phyloP scores from a whole-genome alignment of 306 rosid genomes.

The Casuarina equisetifolia region DNA sequence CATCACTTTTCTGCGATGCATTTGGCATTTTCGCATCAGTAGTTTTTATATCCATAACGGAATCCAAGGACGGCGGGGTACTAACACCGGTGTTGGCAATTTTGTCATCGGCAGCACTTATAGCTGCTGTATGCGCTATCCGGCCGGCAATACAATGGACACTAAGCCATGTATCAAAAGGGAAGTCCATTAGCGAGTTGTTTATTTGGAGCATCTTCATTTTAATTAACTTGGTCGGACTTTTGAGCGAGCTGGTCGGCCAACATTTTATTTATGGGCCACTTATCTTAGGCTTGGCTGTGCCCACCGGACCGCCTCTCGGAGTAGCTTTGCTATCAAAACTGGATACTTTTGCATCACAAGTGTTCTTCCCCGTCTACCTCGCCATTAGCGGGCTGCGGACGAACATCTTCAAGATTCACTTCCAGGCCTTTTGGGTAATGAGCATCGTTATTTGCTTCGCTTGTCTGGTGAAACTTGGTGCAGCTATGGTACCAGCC shows the following conservation, averaged over 20 bases:
- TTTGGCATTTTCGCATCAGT: slow-evolving; percentile 22
- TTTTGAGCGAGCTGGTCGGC: slow-evolving; percentile 46
- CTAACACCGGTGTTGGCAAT: not conserved
- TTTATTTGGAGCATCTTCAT: slow-evolving; percentile 23
- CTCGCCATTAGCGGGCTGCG: slow-evolving; percentile 57
- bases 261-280: slow-evolving; percentile 63
- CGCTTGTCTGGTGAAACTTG: slow-evolving; percentile 39
- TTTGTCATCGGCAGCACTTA: slow-evolving; percentile 18
- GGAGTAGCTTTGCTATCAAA: slow-evolving; percentile 48
- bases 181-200: slow-evolving; percentile 28
- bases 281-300: slow-evolving; percentile 44
- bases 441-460: slow-evolving; percentile 26
- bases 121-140: not conserved
- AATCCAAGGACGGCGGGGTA: not conserved
- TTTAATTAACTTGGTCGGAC: slow-evolving; percentile 31
- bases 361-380: slow-evolving; percentile 52
- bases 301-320: slow-evolving; percentile 68
- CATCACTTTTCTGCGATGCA: slow-evolving; percentile 41
- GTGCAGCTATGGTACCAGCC: slow-evolving; percentile 53
- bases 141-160: slow-evolving; percentile 40
- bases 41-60: slow-evolving; percentile 11
- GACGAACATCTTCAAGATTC: slow-evolving; percentile 45
- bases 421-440: slow-evolving; percentile 11
- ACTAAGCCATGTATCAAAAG: slow-evolving; percentile 13
- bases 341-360: slow-evolving; percentile 38